A percentile compares a stretch with the other conserved stretches of the same genome.
phyloP scores from a whole-genome alignment of 768 basidiomycete species.

The Mycena kentingensis region DNA sequence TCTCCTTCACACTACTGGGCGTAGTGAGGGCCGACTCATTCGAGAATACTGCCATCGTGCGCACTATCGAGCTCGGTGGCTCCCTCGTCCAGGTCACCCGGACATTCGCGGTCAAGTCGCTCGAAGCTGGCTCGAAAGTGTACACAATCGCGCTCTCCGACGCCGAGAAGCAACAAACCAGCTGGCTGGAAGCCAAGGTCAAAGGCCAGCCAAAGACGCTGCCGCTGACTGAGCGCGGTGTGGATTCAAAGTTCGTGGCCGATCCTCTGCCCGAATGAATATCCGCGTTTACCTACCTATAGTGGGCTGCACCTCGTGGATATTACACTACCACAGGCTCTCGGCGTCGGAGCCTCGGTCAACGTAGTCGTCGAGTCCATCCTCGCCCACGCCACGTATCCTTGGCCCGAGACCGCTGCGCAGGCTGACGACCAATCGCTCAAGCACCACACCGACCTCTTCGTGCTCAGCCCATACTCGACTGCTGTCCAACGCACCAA shows the following conservation, averaged over 20 bases:
- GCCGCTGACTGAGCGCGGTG: constrained; percentile 47
- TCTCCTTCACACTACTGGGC: constrained; percentile 50
- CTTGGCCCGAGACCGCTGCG: constrained; percentile 71
- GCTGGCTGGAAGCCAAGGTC: constrained; percentile 78
- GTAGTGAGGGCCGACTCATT: constrained; percentile 50
- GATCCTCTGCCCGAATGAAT: no score
- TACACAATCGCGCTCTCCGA: constrained; percentile 71
- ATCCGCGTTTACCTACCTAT: constrained; percentile 6
- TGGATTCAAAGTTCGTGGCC: constrained; percentile 53
- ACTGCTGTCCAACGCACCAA: constrained; percentile 86
- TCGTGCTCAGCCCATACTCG: constrained; percentile 82
- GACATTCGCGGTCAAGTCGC: constrained; percentile 80
- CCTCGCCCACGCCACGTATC: constrained; percentile 74
- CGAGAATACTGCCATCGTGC: constrained; percentile 88
- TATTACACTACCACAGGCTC: constrained; percentile 61
- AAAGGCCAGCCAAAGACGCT: constrained; percentile 69
- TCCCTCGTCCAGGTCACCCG: constrained; percentile 87
- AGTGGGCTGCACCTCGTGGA: constrained; percentile 54
- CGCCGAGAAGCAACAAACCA: constrained; percentile 65
- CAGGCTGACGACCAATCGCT: constrained; percentile 82
- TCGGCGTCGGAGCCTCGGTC: constrained; percentile 59
- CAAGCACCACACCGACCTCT: constrained; percentile 73
- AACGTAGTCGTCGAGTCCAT: constrained; percentile 81
- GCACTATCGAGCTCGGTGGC: constrained; percentile 88
- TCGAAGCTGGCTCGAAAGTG: constrained; percentile 56